Percentiles rank a stretch among this genome's conserved stretches.
phyloP scores from a whole-genome alignment of 345 rosid genomes.

The Sonneratia alba region DNA sequence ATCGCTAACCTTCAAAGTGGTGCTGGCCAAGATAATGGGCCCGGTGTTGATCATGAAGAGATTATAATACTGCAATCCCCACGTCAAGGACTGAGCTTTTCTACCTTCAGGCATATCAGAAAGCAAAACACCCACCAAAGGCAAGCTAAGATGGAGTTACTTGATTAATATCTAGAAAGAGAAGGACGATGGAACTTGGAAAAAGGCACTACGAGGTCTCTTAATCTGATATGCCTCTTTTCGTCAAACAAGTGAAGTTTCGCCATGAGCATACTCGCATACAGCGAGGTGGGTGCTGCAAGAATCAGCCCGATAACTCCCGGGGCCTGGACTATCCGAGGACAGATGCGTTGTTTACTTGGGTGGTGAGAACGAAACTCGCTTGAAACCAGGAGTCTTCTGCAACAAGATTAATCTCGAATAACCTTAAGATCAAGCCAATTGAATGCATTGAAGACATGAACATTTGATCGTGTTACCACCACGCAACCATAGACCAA shows the following conservation, averaged over 20 bases:
- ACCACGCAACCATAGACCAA: no score
- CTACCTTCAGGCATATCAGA: constrained; percentile 28
- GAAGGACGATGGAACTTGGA: neutral
- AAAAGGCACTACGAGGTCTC: constrained; percentile 75
- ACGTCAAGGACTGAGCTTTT: constrained; percentile 50
- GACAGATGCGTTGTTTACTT: constrained; percentile 82
- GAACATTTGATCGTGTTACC: no score
- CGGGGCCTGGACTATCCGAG: constrained; percentile 75
- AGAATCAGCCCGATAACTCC: constrained; percentile 61
- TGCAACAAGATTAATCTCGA: neutral
- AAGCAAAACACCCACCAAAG: no score
- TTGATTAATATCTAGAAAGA: neutral
- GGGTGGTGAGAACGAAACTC: constrained; percentile 69
- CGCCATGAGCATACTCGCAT: constrained; percentile 72
- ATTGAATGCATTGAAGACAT: no score
- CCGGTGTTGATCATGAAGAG: constrained; percentile 24
- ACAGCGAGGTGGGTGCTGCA: constrained; percentile 59
- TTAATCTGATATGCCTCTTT: constrained; percentile 80
- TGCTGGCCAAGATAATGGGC: constrained; percentile 56
- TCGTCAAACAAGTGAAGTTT: constrained; percentile 80
- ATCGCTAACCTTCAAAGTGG: constrained; percentile 60
- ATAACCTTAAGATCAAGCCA: no score
- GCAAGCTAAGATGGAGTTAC: neutral
- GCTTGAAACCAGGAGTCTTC: constrained; percentile 93
- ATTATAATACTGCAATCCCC: constrained; percentile 68